Base-by-base conservation (phyloP, 2,329 filamentous ascomycete species). In the Fonsecaea pedrosoi region DNA sequence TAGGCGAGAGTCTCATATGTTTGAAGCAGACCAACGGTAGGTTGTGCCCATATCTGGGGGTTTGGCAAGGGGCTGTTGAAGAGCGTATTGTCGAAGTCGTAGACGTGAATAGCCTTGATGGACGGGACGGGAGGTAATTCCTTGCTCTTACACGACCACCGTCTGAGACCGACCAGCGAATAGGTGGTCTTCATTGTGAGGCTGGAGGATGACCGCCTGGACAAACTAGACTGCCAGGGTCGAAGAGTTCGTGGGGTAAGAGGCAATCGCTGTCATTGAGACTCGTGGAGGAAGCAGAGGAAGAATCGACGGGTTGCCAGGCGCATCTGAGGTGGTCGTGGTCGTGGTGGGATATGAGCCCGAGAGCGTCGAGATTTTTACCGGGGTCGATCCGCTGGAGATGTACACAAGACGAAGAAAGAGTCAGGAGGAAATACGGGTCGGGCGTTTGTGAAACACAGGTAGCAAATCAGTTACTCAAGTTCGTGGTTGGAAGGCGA, bases 31-130 rank as follows among this genome's bases (percentile, higher is more conserved):
- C 92, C 92, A 58, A 96, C 87, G 0, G 92, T 94, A 37, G 85
- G 83, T 0, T 87, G 86, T 71, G 90, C 90, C 95, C 95, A 99
- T 75, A 99, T 78, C 72, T 92, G 90, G 2, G 89, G 87, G 75
- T 97, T 98, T 1, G 95, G 95, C 1, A 97, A 82, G 5, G 95
- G 95, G 13, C 92, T 96, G 73, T 90, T 89, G 82, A 99, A 99
- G 57, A 99, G 82, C 42, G 94, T 98, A 76, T 99, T 98, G 80
- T 99, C 95, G 78, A 98, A 99, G 78, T 99, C 95, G 81, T 98
- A 98, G 72, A 99, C 86, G 76, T 98, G 94, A 60, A 99, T 88
- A 8, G 88, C 82, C 77, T 87, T 92, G 79, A 98, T 90, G 63
- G 87, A 83, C 10, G 88, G 35, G 50, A 88, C 79, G 32, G 8